Base-by-base conservation (phyloP, 192 early-diverging fungal genomes). In the Nowakowskiella sp. region DNA sequence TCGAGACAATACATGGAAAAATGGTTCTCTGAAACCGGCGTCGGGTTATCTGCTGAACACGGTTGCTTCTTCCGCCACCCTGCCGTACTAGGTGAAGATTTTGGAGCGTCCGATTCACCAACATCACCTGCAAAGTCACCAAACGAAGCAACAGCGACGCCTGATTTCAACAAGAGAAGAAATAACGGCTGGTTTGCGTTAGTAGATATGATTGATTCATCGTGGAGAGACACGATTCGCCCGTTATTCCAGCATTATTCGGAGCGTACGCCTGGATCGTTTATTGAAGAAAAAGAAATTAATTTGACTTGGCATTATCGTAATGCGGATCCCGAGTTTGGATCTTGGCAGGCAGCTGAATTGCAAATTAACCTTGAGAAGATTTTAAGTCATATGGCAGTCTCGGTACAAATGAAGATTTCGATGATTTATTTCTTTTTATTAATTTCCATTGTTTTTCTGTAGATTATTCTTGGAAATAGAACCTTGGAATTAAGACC, bases 241-340 rank as follows among this genome's bases (percentile, higher is more conserved):
- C 94, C 94, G 7, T 59, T 99, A 31, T 95, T 99, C 76, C 80
- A 92, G 66, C 92, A 99, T 67, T 99, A 98, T 66, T 85, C 84
- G 0, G 94, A 95, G 53, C 85, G 97, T 43, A 99, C 97, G 6
- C 97, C 94, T 0, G 94, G 94, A 1, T 87, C 85, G 13, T 95
- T 91, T 50, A 90, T 99, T 66, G 97, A 99, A 74, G 90, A 94
- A 60, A 99, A 99, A 77, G 94, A 99, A 64, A 85, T 97, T 47
- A 95, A 94, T 57, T 51, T 99, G 26, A 96, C 94, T 7, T 99
- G 94, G 94, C 91, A 97, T 57, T 99, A 97, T 67, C 82, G 91
- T 44, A 89, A 90, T 66, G 89, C 93, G 0, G 92, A 92, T 58
- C 82, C 85, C 1, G 91, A 95, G 67, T 95, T 94, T 76, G 94